Conservation (phyloP, 805 yeast genomes). For the Candida morakotiae region DNA sequence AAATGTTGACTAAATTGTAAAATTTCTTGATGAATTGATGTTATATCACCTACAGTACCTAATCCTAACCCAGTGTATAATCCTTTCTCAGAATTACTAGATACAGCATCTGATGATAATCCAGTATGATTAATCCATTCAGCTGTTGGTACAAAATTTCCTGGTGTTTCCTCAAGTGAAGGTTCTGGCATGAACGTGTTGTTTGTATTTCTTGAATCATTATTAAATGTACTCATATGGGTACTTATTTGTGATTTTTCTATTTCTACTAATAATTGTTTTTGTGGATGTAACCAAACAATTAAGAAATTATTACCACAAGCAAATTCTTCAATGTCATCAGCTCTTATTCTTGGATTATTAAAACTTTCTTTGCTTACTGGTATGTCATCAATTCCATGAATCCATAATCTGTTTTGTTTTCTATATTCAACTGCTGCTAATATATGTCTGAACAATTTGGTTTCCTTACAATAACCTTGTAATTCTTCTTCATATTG, state of each 20-base stretch:
- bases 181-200: conserved; percentile 3
- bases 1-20: conserved; percentile 8
- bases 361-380: neutral
- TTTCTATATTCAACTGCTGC: conserved; percentile 25
- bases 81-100: conserved; percentile 7
- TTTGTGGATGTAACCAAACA: conserved; percentile 30
- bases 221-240: conserved; percentile 5
- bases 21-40: conserved; percentile 37
- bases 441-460: conserved; percentile 15
- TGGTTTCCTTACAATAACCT: conserved; percentile 17
- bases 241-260: conserved; percentile 1
- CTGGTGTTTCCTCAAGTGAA: neutral
- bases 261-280: conserved; percentile 15
- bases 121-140: conserved; percentile 5
- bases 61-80: conserved; percentile 21
- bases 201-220: conserved; percentile 6
- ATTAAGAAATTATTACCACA: conserved; percentile 21
- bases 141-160: conserved; percentile 1
- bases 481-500: conserved; percentile 22
- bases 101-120: conserved; percentile 5
- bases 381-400: conserved; percentile 14
- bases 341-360: conserved; percentile 1
- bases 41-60: conserved; percentile 39
- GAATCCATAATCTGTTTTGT: conserved; percentile 23
- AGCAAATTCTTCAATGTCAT: conserved; percentile 19